Evolutionary conservation across 1,284 basidiomycete species (phyloP), one percentile per base, ranked within the genome.

Genomic region (Puccinia hordei): DNA sequence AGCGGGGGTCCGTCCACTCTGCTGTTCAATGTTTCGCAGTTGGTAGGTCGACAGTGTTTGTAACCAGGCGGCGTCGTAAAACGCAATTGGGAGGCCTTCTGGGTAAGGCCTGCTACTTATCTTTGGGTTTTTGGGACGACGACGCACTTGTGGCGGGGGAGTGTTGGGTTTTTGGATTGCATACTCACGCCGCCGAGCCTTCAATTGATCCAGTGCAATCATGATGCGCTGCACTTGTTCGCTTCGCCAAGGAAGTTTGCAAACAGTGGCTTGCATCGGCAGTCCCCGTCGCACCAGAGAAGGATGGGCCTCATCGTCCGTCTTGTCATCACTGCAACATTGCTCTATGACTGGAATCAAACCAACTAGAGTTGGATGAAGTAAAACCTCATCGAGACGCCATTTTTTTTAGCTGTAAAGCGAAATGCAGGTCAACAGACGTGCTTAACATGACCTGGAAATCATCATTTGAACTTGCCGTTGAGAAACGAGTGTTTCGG

Each of bases 241-340:
- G 22, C 41, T 49, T 24, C 66, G 9, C 66, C 41, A 68, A 17
- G 66, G 66, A 24, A 68, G n/a, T 38, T 38, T 19, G 59, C 3
- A 41, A 69, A 53, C n/a, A 1, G 6, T 8, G 22, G 49, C 66
- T 49, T 35, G 66, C 66, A 69, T 69, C 19, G 66, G 41, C 17
- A 27, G 24, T 27, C 66, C 49, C 44, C 35, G 66, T 1, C 44
- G 17, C 41, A 68, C 24, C 27, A 30, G 66, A 24, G 66, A 49
- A 17, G 49, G 41, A 24, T 30, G 22, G 1, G 59, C 59, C 33
- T 63, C 66, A 51, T 68, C n/a, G 66, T 68, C 66, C n/a, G 66
- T 68, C 41, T 68, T 41, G n/a, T 68, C 41, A 24, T 68, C 44
- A 6, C 66, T 68, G 22, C 66, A 68, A 49, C 41, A 44, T 9